A percentile compares a stretch with the other conserved stretches of the same genome.
phyloP scores from a whole-genome alignment of 78 protist species.

The Speleostelium caveatum region DNA sequence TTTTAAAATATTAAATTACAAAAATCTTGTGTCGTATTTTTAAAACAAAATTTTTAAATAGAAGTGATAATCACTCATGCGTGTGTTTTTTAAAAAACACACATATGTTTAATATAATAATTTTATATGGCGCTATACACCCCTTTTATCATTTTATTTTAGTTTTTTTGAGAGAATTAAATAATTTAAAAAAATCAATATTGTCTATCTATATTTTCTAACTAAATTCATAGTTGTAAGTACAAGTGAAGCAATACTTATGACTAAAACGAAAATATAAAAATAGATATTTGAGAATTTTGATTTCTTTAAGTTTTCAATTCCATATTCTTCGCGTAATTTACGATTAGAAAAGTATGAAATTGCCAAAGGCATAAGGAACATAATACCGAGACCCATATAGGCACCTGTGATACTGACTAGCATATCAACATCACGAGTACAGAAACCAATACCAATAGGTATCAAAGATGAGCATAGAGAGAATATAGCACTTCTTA shows the following conservation, averaged over 20 bases:
- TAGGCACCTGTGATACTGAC: conserved; percentile 82
- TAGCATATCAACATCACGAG: conserved; percentile 43
- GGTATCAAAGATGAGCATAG: conserved; percentile 53
- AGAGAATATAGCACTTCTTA: conserved; percentile 46
- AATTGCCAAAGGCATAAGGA: conserved; percentile 80
- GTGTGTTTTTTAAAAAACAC: too few species aligned
- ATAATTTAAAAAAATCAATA: not conserved
- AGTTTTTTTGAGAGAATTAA: too few species aligned
- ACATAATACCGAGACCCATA: conserved; percentile 84
- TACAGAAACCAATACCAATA: conserved; percentile 57
- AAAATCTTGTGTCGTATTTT: too few species aligned
- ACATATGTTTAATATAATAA: too few species aligned
- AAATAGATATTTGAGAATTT: conserved; percentile 18
- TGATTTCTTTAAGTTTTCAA: conserved; percentile 18
- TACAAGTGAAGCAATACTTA: conserved; percentile 35
- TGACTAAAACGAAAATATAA: conserved; percentile 21
- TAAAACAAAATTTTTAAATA: too few species aligned
- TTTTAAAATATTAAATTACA: too few species aligned
- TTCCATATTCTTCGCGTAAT: not conserved
- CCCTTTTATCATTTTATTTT: too few species aligned
- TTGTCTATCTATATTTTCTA: not conserved
- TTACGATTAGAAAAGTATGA: conserved; percentile 52
- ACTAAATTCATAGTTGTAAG: conserved; percentile 16
- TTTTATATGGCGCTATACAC: too few species aligned
- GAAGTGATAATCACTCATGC: too few species aligned